Percentiles rank a stretch among this genome's conserved stretches.
phyloP scores from a whole-genome alignment of 345 rosid species.

The Alliaria petiolata region DNA sequence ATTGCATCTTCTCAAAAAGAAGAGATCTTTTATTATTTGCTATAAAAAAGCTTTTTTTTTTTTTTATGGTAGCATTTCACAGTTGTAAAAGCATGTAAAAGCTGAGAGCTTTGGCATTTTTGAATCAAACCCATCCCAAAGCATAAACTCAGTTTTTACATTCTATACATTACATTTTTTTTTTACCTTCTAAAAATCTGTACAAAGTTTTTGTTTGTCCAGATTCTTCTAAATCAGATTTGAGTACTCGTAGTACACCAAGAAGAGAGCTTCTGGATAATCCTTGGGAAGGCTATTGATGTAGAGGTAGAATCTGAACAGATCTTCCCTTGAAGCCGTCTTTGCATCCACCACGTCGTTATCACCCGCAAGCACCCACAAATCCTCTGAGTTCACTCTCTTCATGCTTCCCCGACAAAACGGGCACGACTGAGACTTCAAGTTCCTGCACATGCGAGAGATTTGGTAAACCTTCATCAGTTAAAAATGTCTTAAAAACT shows the following conservation, averaged over 20 bases:
- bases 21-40: slow-evolving; percentile 9
- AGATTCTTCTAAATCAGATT: slow-evolving; percentile 33
- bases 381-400: slow-evolving; percentile 93
- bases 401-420: slow-evolving; percentile 94
- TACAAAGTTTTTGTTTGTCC: slow-evolving; percentile 23
- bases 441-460: slow-evolving; percentile 52
- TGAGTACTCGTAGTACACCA: slow-evolving; percentile 76
- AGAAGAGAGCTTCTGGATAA: slow-evolving; percentile 78
- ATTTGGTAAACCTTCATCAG: not conserved
- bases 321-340: slow-evolving; percentile 66
- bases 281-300: slow-evolving; percentile 81
- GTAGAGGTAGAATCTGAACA: slow-evolving; percentile 80
- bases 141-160: slow-evolving; percentile 19
- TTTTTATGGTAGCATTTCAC: slow-evolving; percentile 9
- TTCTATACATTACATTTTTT: slow-evolving; percentile 23
- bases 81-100: slow-evolving; percentile 20
- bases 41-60: not conserved
- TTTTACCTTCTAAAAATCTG: slow-evolving; percentile 18
- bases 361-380: slow-evolving; percentile 94
- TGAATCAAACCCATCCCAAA: slow-evolving; percentile 20
- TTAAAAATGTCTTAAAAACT: not conserved
- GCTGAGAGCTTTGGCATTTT: slow-evolving; percentile 23
- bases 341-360: slow-evolving; percentile 77
- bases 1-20: no score
- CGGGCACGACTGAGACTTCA: slow-evolving; percentile 92